Conservation (phyloP, 2,329 filamentous ascomycete genomes). For the Cryoendolithus antarcticus region DNA sequence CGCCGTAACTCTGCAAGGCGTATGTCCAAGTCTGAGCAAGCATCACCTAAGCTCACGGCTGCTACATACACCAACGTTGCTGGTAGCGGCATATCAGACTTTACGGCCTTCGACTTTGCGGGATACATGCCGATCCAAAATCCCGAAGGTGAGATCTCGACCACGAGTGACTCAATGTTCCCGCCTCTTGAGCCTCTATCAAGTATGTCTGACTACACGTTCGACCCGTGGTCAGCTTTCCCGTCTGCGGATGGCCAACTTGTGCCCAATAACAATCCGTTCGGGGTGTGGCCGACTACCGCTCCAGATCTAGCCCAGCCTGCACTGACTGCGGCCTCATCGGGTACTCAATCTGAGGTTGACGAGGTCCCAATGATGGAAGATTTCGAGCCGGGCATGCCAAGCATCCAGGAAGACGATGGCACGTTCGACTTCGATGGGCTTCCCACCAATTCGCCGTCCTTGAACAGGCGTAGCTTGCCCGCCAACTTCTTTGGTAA, state of each 20-base stretch:
- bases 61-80: slow-evolving; percentile 7
- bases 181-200: slow-evolving; percentile 16
- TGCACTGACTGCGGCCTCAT: slow-evolving; percentile 26
- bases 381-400: slow-evolving; percentile 20
- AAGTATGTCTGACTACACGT: slow-evolving; percentile 14
- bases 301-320: slow-evolving; percentile 19
- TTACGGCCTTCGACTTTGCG: slow-evolving; percentile 16
- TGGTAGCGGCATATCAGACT: slow-evolving; percentile 9
- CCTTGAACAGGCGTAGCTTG: slow-evolving; percentile 19
- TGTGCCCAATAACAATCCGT: slow-evolving; percentile 22
- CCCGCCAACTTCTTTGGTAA: slow-evolving; percentile 21
- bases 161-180: slow-evolving; percentile 12
- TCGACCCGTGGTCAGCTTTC: slow-evolving; percentile 20
- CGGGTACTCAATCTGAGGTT: slow-evolving; percentile 26
- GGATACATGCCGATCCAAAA: slow-evolving; percentile 12
- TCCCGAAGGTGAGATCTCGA: slow-evolving; percentile 14
- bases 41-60: slow-evolving; percentile 15
- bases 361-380: slow-evolving; percentile 25
- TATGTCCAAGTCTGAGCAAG: slow-evolving; percentile 21
- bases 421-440: slow-evolving; percentile 8
- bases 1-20: slow-evolving; percentile 9
- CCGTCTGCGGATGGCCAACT: slow-evolving; percentile 14
- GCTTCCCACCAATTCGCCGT: slow-evolving; percentile 4
- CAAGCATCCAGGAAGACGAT: slow-evolving; percentile 20
- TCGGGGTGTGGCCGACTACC: slow-evolving; percentile 20